These are phyloP conservation scores for Didymellaceae sp. DNA, from an alignment of 2,329 filamentous ascomycete species.

Conservation along the genomic window DNA sequence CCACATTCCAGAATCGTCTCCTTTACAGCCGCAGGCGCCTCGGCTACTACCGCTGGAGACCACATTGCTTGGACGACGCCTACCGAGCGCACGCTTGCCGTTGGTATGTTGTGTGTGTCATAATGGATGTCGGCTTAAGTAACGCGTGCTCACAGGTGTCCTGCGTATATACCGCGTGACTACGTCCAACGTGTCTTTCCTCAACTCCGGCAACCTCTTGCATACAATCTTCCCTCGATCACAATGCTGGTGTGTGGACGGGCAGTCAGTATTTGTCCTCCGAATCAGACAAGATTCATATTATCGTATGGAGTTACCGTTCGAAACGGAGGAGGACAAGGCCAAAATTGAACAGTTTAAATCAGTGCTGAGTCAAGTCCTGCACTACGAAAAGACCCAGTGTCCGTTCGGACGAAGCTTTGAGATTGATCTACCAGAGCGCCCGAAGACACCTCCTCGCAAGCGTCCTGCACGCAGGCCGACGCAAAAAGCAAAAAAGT, in stretches of 20 bases:
- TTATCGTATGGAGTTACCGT: conserved; percentile 87
- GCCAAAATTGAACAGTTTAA: conserved; percentile 71
- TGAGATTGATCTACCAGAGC: conserved; percentile 74
- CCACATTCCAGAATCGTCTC: conserved; percentile 74
- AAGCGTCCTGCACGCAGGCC: conserved; percentile 64
- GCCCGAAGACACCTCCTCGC: conserved; percentile 65
- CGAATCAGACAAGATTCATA: conserved; percentile 83
- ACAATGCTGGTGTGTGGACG: conserved; percentile 92
- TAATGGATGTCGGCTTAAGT: conserved; percentile 4
- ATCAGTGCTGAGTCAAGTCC: conserved; percentile 70
- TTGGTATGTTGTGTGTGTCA: conserved; percentile 60
- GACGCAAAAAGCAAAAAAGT: conserved; percentile 56
- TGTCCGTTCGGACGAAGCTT: conserved; percentile 85
- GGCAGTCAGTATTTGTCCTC: conserved; percentile 82
- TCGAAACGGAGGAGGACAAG: conserved; percentile 67
- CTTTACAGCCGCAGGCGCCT: conserved; percentile 56
- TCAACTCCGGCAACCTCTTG: conserved; percentile 82
- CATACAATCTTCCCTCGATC: conserved; percentile 88
- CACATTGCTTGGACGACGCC: conserved; percentile 75
- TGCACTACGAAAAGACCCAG: conserved; percentile 85
- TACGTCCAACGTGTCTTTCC: conserved; percentile 79
- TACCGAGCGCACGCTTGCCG: conserved; percentile 81
- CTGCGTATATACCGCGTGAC: conserved; percentile 86
- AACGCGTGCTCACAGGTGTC: conserved; percentile 59
- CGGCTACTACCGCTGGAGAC: conserved; percentile 51